Evolutionary conservation across 306 rosid genomes (phyloP), one percentile per base, ranked within the genome.

Genomic region (Vigna nakashimae): DNA sequence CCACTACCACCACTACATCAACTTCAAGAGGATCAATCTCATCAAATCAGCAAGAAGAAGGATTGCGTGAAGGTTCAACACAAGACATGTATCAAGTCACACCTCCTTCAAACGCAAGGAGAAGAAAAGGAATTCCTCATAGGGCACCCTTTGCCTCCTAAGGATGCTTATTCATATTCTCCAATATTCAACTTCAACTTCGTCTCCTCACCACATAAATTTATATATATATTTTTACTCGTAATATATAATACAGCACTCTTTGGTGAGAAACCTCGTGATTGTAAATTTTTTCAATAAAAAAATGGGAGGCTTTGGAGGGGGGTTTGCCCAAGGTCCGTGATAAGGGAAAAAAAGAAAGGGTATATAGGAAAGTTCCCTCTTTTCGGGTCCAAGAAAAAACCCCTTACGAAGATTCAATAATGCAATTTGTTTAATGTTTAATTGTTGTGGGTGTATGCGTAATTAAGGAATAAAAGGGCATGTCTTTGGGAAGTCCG

Each of bases 41-140:
- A 38, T 65, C 82, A 74, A 80, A 87, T 32, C 65, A 82, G 69
- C 84, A 84, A 69, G 92, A 84, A 82, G 89, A 84, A 86, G 90
- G 81, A 81, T 89, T 88, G 94, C 90, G 89, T 85, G 97, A 89
- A 88, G 90, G 91, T 36, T 85, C 92, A 82, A 91, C 87, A 76
- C 89, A 93, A 88, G 91, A 83, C 80, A 86, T 90, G 71, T 88
- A 88, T 57, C 91, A 87, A 36, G 46, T 88, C 85, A 90, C 98
- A 71, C 97, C 93, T 80, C 58, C 97, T 83, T 90, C 98, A 34
- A 85, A 81, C 28, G 80, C 92, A 84, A 90, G 98, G 42, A 94
- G 98, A 90, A 94, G 98, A 74, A 94, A 94, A 88, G 98, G 98
- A 73, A 90, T 92, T 77, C 98, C 98, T 75, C 97, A 83, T 55